These are phyloP conservation scores for Blastobotrys malaysiensis DNA, from an alignment of 1,139 yeast species.

Conservation along the genomic window DNA sequence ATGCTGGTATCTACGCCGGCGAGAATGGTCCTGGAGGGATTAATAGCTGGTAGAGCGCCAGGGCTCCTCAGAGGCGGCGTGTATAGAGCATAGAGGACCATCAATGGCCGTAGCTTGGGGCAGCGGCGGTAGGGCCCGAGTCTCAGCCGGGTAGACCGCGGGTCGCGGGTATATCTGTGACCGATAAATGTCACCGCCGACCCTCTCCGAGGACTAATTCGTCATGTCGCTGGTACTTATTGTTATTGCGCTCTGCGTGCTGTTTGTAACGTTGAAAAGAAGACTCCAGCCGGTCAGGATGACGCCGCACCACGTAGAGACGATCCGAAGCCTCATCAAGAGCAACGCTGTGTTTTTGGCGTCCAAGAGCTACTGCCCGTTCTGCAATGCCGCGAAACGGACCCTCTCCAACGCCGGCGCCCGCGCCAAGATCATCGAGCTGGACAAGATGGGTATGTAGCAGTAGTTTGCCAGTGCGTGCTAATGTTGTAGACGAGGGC, in stretches of 20 bases:
- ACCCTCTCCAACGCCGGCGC: constrained; percentile 14
- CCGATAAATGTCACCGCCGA: too few species aligned
- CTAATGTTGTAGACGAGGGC: constrained; percentile 41
- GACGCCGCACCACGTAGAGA: constrained; percentile 13
- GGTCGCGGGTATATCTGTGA: too few species aligned
- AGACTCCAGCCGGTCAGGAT: neutral
- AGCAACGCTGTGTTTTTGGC: constrained; percentile 67
- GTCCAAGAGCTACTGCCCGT: constrained; percentile 49
- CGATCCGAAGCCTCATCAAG: constrained; percentile 43
- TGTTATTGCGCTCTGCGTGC: neutral
- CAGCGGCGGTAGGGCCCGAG: too few species aligned
- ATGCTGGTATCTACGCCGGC: neutral
- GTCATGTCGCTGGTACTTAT: neutral
- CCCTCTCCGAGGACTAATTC: too few species aligned
- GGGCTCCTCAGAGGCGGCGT: too few species aligned
- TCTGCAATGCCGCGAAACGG: constrained; percentile 11
- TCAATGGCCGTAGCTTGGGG: too few species aligned
- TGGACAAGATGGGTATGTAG: constrained; percentile 20
- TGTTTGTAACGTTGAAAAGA: neutral
- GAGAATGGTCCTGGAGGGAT: neutral
- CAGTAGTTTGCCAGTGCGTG: neutral
- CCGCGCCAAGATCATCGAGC: constrained; percentile 21
- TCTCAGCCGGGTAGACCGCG: too few species aligned
- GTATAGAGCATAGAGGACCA: too few species aligned
- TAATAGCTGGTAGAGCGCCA: too few species aligned